Evolutionary conservation across 768 basidiomycete genomes (phyloP), one percentile per base, ranked within the genome.

Genomic region (Psilocybe sp.): DNA sequence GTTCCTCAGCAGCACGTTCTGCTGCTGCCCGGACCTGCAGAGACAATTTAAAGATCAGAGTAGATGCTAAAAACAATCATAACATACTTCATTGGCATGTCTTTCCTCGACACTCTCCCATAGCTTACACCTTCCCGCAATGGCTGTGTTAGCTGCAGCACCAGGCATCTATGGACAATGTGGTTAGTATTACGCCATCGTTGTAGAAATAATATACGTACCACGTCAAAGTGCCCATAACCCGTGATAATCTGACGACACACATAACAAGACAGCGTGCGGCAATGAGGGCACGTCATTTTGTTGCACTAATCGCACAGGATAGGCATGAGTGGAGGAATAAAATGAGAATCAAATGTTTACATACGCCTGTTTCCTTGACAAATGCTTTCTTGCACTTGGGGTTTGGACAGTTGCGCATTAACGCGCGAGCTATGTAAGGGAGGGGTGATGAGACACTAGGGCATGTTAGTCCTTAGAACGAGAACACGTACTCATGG

Each of bases 351-450:
- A 28, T 7, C 23, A 28, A 28, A 28, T 28, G 23, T 28, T 4
- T 28, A 72, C 81, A 43, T 75, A 90, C 89, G 9, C 89, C 90
- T 40, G 64, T 61, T 54, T 89, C 86, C 64, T 92, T 92, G 61
- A 92, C 76, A 60, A 92, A 91, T 1, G 82, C 88, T 28, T 92
- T 89, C 44, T 80, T 64, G 67, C 90, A 96, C 50, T 84, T 86
- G 0, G 93, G 3, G 23, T 28, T 28, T 3, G 23, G 93, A 67
- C 94, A 97, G 54, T 83, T 87, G 36, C 93, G 79, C 82, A 92
- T 87, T 10, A 94, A 69, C 3, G 93, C 93, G 40, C 77, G 76
- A 35, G 89, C 89, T 90, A 49, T 9, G 52, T 40, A 28, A 51
- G 34, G 11, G 23, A 5, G 3, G 47, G 16, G 13, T 40, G 39